Base-by-base conservation (phyloP, 2,329 filamentous ascomycete species). In the Fusarium goolgardi region DNA sequence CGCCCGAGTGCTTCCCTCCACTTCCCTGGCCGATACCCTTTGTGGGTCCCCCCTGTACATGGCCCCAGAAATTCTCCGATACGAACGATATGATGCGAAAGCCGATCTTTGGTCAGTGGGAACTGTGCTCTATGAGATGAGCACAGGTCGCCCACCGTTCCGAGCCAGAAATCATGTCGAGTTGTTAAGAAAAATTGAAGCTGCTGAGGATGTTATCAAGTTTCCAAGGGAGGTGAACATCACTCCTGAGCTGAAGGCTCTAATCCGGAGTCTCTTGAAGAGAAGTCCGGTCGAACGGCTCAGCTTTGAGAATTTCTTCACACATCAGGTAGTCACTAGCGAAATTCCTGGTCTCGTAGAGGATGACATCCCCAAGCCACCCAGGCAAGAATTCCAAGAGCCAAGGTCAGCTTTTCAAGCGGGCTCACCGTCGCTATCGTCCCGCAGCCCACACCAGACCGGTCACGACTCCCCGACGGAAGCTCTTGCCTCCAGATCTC, bases 1-100 rank as follows among this genome's bases (percentile, higher is more conserved):
- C 77, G 96, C 96, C 57, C 90, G 96, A 57, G 93, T 96, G 56
- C 82, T 99, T 49, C 95, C 96, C 3, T 90, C 92, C 10, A 97
- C 95, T 0, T 95, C 94, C 7, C 85, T 99, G 67, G 96, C 96
- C 13, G 96, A 99, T 78, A 99, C 96, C 0, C 87, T 99, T 1
- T 99, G 96, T 78, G 96, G 96, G 20, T 98, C 96, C 15, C 96
- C 96, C 12, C 83, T 99, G 27, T 99, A 99, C 81, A 99, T 99
- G 96, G 96, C 96, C 0, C 96, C 96, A 6, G 96, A 99, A 81
- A 99, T 99, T 68, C 84, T 99, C 65, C 90, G 94, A 62, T 99
- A 98, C 75, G 94, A 99, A 78, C 95, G 95, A 75, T 99, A 99
- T 78, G 95, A 97, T 81, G 93, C 95, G 67, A 97, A 97, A 79